Evolutionary conservation across 768 basidiomycete species (phyloP).

Genomic region (Tremella fuciformis): DNA sequence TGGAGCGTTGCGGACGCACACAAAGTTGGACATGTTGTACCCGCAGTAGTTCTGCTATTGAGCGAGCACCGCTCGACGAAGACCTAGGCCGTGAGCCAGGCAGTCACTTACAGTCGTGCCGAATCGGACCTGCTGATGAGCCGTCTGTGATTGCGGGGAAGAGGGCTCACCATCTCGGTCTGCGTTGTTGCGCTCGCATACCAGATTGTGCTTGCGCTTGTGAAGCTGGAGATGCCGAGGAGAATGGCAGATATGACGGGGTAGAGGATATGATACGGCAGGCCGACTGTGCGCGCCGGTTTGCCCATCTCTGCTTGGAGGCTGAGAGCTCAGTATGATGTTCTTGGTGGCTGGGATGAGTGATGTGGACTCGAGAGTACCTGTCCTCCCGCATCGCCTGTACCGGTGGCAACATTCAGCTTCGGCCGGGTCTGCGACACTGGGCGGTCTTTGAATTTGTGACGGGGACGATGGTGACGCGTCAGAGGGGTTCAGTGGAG

Average conservation of each 20-base stretch:
- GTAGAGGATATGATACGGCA: slow-evolving; percentile 42
- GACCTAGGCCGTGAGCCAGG: too few species aligned
- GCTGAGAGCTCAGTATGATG: not conserved
- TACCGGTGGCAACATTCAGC: too few species aligned
- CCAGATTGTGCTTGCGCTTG: slow-evolving; percentile 41
- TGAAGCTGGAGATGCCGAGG: slow-evolving; percentile 38
- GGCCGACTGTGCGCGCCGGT: slow-evolving; percentile 34
- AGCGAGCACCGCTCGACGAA: slow-evolving; percentile 16
- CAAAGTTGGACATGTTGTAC: slow-evolving; percentile 41
- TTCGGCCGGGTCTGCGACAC: too few species aligned
- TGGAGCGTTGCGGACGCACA: not conserved
- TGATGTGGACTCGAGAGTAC: too few species aligned
- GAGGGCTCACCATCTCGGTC: slow-evolving; percentile 24
- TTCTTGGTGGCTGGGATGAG: too few species aligned
- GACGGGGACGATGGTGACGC: too few species aligned
- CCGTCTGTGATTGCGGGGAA: slow-evolving; percentile 1
- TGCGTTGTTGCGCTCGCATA: slow-evolving; percentile 34
- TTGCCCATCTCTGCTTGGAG: slow-evolving; percentile 21
- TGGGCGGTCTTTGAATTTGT: too few species aligned
- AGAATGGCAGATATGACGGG: slow-evolving; percentile 33
- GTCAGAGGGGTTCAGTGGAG: too few species aligned
- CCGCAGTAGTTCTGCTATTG: slow-evolving; percentile 26
- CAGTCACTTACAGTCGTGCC: not conserved
- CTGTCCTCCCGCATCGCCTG: too few species aligned
- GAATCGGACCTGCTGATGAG: slow-evolving; percentile 3